A percentile compares a stretch with the other conserved stretches of the same genome.
These are phyloP conservation scores for Myriosclerotinia duriaeana DNA, from an alignment of 2,329 filamentous ascomycete genomes.

Conservation along the genomic window DNA sequence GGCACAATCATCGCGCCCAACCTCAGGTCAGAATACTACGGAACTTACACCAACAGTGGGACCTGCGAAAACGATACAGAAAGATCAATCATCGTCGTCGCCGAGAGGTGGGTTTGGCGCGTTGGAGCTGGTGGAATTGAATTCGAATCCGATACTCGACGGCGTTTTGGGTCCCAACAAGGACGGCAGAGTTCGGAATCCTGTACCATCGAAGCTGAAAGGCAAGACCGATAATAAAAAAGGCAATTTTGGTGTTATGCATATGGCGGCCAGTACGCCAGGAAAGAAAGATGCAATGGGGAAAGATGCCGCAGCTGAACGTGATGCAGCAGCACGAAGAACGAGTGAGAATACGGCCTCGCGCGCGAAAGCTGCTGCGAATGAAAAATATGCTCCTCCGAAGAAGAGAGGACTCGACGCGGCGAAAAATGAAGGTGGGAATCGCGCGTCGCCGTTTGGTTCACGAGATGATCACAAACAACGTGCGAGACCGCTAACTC, in stretches of 20 bases:
- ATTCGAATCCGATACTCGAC: slow-evolving; percentile 34
- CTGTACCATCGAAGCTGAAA: slow-evolving; percentile 62
- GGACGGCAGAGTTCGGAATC: slow-evolving; percentile 55
- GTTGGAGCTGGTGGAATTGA: slow-evolving; percentile 57
- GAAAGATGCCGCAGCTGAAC: slow-evolving; percentile 53
- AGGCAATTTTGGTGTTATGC: slow-evolving; percentile 63
- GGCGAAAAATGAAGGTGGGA: slow-evolving; percentile 31
- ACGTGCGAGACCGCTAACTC: slow-evolving; percentile 41
- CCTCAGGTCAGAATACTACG: slow-evolving; percentile 32
- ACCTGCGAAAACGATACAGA: slow-evolving; percentile 29
- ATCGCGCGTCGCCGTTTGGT: slow-evolving; percentile 35
- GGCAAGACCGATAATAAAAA: slow-evolving; percentile 56
- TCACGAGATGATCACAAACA: slow-evolving; percentile 36
- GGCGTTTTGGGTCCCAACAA: slow-evolving; percentile 42
- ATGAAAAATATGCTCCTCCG: slow-evolving; percentile 54
- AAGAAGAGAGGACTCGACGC: slow-evolving; percentile 38
- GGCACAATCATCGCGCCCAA: slow-evolving; percentile 33
- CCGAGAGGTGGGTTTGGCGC: slow-evolving; percentile 45
- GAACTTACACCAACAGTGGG: slow-evolving; percentile 29
- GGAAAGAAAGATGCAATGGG: slow-evolving; percentile 39
- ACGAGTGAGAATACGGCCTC: slow-evolving; percentile 62
- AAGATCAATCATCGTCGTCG: slow-evolving; percentile 31
- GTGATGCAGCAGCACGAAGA: slow-evolving; percentile 55
- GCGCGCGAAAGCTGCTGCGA: slow-evolving; percentile 56
- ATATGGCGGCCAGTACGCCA: slow-evolving; percentile 52